phyloP scores from a whole-genome alignment of 2,329 filamentous ascomycete species.

The Dactylella cylindrospora region DNA sequence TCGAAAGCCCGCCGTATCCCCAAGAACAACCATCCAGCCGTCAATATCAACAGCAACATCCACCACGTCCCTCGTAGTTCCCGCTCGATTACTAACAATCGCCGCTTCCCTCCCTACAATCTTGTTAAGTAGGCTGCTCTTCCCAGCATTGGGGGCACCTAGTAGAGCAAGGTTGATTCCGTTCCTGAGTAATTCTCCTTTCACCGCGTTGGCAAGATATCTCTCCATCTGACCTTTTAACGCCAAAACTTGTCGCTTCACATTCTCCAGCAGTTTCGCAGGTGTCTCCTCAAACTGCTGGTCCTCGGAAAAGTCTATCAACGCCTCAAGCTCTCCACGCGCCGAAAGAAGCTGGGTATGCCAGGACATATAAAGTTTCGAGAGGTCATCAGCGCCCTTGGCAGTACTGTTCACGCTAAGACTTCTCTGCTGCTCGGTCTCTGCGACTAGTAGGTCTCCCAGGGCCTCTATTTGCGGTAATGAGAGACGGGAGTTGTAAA shows the following conservation, averaged over 20 bases:
- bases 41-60: constrained; percentile 87
- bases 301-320: constrained; percentile 97
- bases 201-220: constrained; percentile 74
- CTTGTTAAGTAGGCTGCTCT: constrained; percentile 88
- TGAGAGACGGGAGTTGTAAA: constrained; percentile 80
- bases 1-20: constrained; percentile 88
- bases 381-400: constrained; percentile 65
- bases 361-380: constrained; percentile 80
- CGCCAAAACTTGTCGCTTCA: constrained; percentile 64
- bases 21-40: constrained; percentile 89
- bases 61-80: constrained; percentile 90
- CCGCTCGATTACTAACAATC: constrained; percentile 89
- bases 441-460: constrained; percentile 64
- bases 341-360: constrained; percentile 73
- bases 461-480: constrained; percentile 77
- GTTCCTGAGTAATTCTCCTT: constrained; percentile 78
- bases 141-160: constrained; percentile 90
- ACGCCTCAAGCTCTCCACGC: constrained; percentile 85
- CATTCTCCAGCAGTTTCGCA: constrained; percentile 67
- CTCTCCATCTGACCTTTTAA: constrained; percentile 66
- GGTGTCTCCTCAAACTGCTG: constrained; percentile 94
- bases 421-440: constrained; percentile 90
- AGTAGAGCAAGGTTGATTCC: constrained; percentile 85
- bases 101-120: constrained; percentile 90
- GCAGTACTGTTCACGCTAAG: constrained; percentile 66